Percentiles rank a stretch among this genome's conserved stretches.
phyloP scores from a whole-genome alignment of 176 grass and related monocot genomes.

The Puccinellia tenuiflora region DNA sequence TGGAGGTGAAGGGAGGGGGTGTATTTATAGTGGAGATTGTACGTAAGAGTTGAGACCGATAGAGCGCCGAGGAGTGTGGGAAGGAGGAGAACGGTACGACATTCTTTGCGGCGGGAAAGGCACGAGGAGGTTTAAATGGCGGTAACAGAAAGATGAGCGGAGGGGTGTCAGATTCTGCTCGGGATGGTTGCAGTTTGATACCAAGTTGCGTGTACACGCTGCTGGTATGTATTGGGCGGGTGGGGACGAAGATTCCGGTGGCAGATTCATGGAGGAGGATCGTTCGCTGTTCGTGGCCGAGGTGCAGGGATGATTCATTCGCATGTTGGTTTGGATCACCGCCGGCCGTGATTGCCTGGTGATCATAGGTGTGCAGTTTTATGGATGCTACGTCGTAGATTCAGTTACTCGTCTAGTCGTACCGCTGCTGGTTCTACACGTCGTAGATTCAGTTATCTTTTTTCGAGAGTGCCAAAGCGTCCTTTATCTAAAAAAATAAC shows the following conservation, averaged over 20 bases:
- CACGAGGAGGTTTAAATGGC: slow-evolving; percentile 25
- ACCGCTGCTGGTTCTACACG: too few species aligned
- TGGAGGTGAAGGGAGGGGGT: background rate
- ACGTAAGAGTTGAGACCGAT: background rate
- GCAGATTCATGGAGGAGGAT: slow-evolving; percentile 20
- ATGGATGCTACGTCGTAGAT: slow-evolving; percentile 30
- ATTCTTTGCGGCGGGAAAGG: slow-evolving; percentile 42
- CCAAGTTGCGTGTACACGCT: slow-evolving; percentile 14
- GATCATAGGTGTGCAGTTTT: slow-evolving; percentile 33
- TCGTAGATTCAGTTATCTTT: too few species aligned
- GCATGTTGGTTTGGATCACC: background rate
- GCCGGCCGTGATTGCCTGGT: background rate
- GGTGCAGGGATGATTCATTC: background rate
- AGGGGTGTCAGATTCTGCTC: slow-evolving; percentile 38
- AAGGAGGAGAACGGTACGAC: background rate
- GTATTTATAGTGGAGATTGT: slow-evolving; percentile 32
- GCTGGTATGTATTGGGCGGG: background rate
- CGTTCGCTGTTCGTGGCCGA: background rate
- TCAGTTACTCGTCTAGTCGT: background rate
- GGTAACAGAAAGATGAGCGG: slow-evolving; percentile 31
- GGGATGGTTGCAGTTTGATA: slow-evolving; percentile 3
- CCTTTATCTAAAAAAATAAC: too few species aligned
- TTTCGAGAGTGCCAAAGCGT: too few species aligned
- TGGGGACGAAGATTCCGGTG: slow-evolving; percentile 28
- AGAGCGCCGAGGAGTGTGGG: background rate